These are phyloP conservation scores for Pyrus bretschneideri DNA, from an alignment of 306 rosid species.

Conservation along the genomic window DNA sequence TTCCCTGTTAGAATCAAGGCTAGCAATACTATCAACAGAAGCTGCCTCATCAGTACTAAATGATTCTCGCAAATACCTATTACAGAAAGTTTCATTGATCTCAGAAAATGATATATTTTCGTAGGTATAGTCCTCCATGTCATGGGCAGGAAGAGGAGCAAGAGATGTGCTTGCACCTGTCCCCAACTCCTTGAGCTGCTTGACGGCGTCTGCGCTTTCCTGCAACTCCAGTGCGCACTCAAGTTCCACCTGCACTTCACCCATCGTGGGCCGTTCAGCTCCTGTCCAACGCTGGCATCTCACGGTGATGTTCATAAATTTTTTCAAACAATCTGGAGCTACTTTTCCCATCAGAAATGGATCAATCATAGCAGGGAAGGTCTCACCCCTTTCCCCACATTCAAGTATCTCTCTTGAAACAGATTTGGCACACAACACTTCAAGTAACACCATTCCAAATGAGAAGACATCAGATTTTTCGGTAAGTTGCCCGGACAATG, in stretches of 20 bases:
- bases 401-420: accelerated
- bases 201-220: constrained; percentile 6
- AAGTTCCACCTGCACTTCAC: constrained; percentile 29
- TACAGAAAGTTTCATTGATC: not conserved
- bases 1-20: too few relatives aligned
- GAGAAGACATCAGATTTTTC: not conserved
- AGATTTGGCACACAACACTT: not conserved
- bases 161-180: not conserved
- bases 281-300: not conserved
- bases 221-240: constrained; percentile 25
- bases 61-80: too few relatives aligned
- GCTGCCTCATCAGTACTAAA: too few relatives aligned
- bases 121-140: not conserved
- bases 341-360: constrained; percentile 19
- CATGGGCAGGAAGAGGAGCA: not conserved
- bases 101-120: not conserved
- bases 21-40: too few relatives aligned
- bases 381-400: too few relatives aligned
- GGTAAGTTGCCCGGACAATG: not conserved
- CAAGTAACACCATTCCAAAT: not conserved
- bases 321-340: constrained; percentile 15
- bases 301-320: not conserved
- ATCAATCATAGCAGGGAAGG: not conserved
- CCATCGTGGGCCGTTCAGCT: constrained; percentile 4
- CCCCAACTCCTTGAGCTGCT: not conserved